phyloP scores from a whole-genome alignment of 75 land plant species.

The Adiantum capillusveneris region DNA sequence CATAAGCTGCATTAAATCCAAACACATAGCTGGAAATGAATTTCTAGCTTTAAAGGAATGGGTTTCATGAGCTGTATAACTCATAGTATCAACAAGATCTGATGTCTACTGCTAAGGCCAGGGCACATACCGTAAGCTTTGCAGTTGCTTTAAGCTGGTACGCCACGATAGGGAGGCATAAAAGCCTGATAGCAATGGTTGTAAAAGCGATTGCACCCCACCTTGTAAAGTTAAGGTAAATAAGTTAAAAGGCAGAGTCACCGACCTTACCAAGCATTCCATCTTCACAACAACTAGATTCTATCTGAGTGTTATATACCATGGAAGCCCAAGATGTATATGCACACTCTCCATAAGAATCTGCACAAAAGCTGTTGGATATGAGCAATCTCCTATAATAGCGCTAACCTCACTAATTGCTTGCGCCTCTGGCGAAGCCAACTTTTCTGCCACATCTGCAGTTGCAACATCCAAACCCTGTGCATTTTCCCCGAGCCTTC shows the following conservation, averaged over 20 bases:
- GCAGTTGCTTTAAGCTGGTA: conserved; percentile 68
- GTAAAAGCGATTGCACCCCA: conserved; percentile 71
- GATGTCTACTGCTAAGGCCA: too few species aligned
- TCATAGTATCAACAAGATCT: too few species aligned
- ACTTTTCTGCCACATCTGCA: conserved; percentile 6
- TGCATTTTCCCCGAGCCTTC: conserved; percentile 10
- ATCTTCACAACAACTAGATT: too few species aligned
- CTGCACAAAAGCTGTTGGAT: conserved; percentile 25
- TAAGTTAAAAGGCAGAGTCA: too few species aligned
- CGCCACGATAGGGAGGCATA: conserved; percentile 52
- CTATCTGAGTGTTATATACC: conserved; percentile 10
- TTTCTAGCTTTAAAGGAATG: too few species aligned
- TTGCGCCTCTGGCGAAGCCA: conserved; percentile 4
- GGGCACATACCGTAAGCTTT: conserved; percentile 50
- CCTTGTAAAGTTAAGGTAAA: conserved; percentile 33
- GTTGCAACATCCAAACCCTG: conserved; percentile 1
- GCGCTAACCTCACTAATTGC: conserved; percentile 20
- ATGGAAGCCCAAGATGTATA: conserved; percentile 20
- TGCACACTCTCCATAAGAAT: conserved; percentile 20
- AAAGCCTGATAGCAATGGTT: conserved; percentile 54
- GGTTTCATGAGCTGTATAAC: too few species aligned
- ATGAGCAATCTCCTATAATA: conserved; percentile 23
- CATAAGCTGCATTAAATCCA: conserved; percentile 35
- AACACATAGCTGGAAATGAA: background rate
- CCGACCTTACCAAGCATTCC: too few species aligned